phyloP scores from a whole-genome alignment of 306 rosid species.

The Cyclanthera cordifolia region DNA sequence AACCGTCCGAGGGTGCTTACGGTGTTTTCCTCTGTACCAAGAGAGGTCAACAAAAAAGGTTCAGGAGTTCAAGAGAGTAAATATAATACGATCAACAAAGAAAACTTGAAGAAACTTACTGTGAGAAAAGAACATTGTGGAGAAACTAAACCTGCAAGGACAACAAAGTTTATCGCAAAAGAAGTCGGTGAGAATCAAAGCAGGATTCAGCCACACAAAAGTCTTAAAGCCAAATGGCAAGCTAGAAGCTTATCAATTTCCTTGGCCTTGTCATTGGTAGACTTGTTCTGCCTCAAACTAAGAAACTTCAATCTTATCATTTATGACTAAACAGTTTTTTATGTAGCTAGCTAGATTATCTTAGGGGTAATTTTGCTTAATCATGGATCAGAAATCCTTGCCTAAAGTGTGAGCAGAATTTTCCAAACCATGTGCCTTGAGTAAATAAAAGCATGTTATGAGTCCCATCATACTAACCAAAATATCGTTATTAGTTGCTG shows the following conservation, averaged over 20 bases:
- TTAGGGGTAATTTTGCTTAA: neutral
- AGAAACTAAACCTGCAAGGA: slow-evolving; percentile 85
- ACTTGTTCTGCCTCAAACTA: neutral
- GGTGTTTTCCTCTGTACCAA: slow-evolving; percentile 61
- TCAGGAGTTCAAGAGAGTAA: slow-evolving; percentile 14
- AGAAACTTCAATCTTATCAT: neutral
- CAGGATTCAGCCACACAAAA: neutral
- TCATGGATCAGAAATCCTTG: neutral
- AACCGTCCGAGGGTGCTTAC: slow-evolving; percentile 62
- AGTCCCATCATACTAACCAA: slow-evolving; percentile 46
- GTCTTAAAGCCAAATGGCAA: neutral
- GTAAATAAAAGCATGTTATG: neutral
- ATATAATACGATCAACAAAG: neutral
- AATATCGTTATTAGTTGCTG: slow-evolving; percentile 63
- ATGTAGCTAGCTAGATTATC: neutral
- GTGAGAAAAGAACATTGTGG: slow-evolving; percentile 87
- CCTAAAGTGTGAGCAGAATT: too few relatives aligned
- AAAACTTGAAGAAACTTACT: slow-evolving; percentile 34
- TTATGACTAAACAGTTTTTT: neutral
- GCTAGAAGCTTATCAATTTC: neutral
- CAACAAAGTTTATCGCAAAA: too few relatives aligned
- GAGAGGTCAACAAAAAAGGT: neutral
- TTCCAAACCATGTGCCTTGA: too few relatives aligned
- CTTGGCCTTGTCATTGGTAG: neutral
- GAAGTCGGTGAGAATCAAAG: too few relatives aligned